Evolutionary conservation across 495 filamentous ascomycete species (phyloP).

Genomic region (Penicillium goetzii): DNA sequence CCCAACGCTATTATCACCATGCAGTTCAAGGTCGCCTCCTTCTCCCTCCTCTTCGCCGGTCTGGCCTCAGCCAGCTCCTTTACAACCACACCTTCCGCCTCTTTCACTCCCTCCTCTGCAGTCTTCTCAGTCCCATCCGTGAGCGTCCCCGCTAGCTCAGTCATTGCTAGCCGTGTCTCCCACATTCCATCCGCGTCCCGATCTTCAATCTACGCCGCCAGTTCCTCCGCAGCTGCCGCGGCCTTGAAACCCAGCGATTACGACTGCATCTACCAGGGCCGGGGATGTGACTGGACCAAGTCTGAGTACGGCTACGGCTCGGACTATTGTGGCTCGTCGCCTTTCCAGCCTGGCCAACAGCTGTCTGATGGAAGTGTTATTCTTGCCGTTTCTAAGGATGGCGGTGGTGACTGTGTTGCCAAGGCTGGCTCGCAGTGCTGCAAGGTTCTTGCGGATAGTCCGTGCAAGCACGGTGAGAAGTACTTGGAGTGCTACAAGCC

Average conservation of each 20-base stretch:
- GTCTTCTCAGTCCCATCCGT: too few relatives aligned
- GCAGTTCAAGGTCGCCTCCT: too few relatives aligned
- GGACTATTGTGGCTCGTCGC: constrained; percentile 19
- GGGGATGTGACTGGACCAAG: constrained; percentile 18
- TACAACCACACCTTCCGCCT: too few relatives aligned
- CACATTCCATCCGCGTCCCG: too few relatives aligned
- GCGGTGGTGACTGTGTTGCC: constrained; percentile 17
- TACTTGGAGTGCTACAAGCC: constrained; percentile 21
- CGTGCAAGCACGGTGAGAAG: constrained; percentile 22
- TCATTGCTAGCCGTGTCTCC: too few relatives aligned
- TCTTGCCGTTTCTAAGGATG: constrained; percentile 19
- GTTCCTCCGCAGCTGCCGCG: too few relatives aligned
- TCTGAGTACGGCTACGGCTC: constrained; percentile 19
- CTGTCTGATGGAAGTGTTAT: constrained; percentile 11
- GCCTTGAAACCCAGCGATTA: constrained; percentile 9
- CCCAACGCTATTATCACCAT: too few relatives aligned
- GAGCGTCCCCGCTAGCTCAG: too few relatives aligned
- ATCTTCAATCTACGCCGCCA: too few relatives aligned
- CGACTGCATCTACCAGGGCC: constrained; percentile 21
- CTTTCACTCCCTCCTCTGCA: too few relatives aligned
- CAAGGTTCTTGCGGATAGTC: constrained; percentile 12
- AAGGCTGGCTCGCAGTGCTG: constrained; percentile 15
- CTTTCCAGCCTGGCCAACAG: constrained; percentile 16
- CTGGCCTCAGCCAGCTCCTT: too few relatives aligned
- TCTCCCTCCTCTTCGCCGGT: too few relatives aligned